These are phyloP conservation scores for Magnolia officinalis DNA, from an alignment of 164 flowering plant genomes.

Conservation along the genomic window DNA sequence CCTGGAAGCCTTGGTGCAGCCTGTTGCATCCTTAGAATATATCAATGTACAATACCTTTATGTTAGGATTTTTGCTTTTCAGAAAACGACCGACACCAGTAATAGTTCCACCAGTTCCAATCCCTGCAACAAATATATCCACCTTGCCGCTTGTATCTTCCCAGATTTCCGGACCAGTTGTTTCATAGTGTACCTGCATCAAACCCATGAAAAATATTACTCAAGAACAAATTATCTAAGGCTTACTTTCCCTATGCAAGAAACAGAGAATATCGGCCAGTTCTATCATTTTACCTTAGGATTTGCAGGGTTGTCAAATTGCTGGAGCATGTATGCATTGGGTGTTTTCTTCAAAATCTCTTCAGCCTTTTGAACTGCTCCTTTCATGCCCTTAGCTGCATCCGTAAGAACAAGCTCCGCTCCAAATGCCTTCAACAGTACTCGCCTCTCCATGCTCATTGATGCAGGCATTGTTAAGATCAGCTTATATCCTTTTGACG, in stretches of 20 bases:
- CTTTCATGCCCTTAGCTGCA: constrained; percentile 79
- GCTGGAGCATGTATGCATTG: constrained; percentile 82
- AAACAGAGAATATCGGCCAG: constrained; percentile 54
- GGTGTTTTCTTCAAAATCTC: constrained; percentile 72
- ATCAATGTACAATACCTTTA: constrained; percentile 51
- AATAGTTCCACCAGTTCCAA: constrained; percentile 96
- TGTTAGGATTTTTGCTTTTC: constrained; percentile 62
- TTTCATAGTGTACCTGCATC: constrained; percentile 82
- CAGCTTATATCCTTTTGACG: constrained; percentile 77
- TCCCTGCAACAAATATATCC: constrained; percentile 87
- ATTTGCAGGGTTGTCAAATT: constrained; percentile 88
- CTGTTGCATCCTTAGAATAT: neutral
- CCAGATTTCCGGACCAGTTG: constrained; percentile 99
- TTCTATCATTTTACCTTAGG: constrained; percentile 45
- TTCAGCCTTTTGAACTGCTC: constrained; percentile 82
- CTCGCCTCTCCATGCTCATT: constrained; percentile 89
- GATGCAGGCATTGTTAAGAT: constrained; percentile 93
- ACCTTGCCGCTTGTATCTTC: constrained; percentile 93
- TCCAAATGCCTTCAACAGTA: constrained; percentile 82
- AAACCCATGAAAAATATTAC: constrained; percentile 14
- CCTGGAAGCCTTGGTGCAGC: neutral
- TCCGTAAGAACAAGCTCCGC: constrained; percentile 82
- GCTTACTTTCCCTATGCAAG: constrained; percentile 58
- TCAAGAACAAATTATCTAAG: neutral
- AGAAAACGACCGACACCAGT: constrained; percentile 79